Base-by-base conservation (phyloP, 2,329 filamentous ascomycete genomes). In the Gnomoniopsis sp. region DNA sequence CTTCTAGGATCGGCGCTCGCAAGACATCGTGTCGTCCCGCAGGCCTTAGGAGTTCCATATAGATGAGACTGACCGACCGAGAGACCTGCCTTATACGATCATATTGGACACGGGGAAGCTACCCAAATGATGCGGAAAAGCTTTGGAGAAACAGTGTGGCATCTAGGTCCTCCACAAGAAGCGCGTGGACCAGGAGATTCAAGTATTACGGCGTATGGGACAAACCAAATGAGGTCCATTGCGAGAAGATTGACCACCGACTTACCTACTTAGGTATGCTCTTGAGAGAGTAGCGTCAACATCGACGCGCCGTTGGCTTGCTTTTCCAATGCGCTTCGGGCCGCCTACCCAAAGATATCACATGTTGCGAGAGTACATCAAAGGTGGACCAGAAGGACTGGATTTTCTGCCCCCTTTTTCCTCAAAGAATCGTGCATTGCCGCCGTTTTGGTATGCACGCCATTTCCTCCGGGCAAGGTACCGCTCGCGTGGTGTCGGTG, bases 241-340 rank as follows among this genome's bases (percentile, higher is more conserved):
- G 4, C 26, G 26, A 30, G 26, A 8, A 30, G 26, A 4, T 8
- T 30, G n/a, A 30, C 8, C 4, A 30, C 26, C 26, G 8, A 8
- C 26, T 30, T 30, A 8, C 26, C 8, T 30, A 33, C 22, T 19
- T 50, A 21, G 26, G 8, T 23, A 34, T 51, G 17, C 21, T 51
- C 38, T 12, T 51, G 34, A 11, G n/a, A 14, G 23, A 34, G 6
- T 51, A 12, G 49, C 33, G 10, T 34, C 33, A 51, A 15, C 4
- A 15, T 19, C 19, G 8, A 11, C 14, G 6, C n/a, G 12, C 8
- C 14, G 11, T 11, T 15, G 7, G 46, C 19, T 38, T 44, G 41
- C 41, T 36, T 47, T 44, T 55, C 51, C 58, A 48, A 53, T 17
- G 38, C 36, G 46, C 22, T 49, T 58, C 55, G 55, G 58, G 51